Evolutionary conservation across 192 early-diverging fungal genomes (phyloP), one percentile per base, ranked within the genome.

Genomic region (Oehlia diaphana): DNA sequence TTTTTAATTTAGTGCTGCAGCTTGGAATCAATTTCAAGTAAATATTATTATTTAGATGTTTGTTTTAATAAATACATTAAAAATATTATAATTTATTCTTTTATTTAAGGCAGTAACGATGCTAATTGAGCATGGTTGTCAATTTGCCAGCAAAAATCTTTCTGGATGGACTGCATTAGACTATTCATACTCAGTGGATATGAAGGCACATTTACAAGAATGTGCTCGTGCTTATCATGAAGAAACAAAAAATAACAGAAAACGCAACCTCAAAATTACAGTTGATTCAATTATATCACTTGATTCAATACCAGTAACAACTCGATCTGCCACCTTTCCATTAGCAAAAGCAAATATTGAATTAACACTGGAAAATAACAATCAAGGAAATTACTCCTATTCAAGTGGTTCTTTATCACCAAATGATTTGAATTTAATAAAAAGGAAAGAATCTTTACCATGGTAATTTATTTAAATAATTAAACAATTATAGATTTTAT

Each of bases 161-260:
- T 28, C 76, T 9, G 76, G 76, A 31, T 77, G 76, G 76, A 77
- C 76, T 16, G 76, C 76, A 67, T 53, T 77, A 33, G 76, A 77
- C 44, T 77, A 77, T 77, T 65, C 76, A 35, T 77, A 50, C 68
- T 77, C 76, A 26, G 31, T 31, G 39, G 64, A 77, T 9, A 13
- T 77, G 14, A 61, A 65, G 53, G 9, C 76, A 47, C 49, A 67
- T 68, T 39, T 77, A 66, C 76, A 77, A 67, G 76, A 77, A 77
- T 63, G 76, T 49, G 76, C 44, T 49, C 76, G 44, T 42, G 7
- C 39, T 47, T 31, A 77, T 14, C 42, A 63, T 26, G 76, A 77
- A 67, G 76, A 77, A 49, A 50, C 9, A 16, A 77, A 63, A 21
- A 67, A 31, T 67, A 42, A 14, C 14, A 39, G 64, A n/a, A 21